Percentiles rank a stretch among this genome's conserved stretches.
phyloP scores from a whole-genome alignment of 2,329 filamentous ascomycete genomes.

The Penicillium decumbens region DNA sequence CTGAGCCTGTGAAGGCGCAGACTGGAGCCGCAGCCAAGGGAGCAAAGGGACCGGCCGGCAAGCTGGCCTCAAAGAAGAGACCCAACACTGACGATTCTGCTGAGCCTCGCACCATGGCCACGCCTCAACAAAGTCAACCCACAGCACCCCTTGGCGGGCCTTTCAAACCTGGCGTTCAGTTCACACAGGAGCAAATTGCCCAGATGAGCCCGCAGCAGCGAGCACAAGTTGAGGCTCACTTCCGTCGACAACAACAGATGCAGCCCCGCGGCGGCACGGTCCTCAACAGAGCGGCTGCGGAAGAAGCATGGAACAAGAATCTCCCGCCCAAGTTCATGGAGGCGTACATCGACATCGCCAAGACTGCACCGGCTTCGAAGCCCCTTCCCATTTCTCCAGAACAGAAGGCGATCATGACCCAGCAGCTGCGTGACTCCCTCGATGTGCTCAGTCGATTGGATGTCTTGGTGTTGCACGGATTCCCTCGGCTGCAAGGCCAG shows the following conservation, averaged over 20 bases:
- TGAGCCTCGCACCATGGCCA: constrained; percentile 40
- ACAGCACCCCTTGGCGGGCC: constrained; percentile 18
- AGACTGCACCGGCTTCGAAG: constrained; percentile 28
- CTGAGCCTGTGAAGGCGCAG: neutral
- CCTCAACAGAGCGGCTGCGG: constrained; percentile 32
- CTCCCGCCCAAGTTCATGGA: constrained; percentile 39
- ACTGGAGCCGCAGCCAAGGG: constrained; percentile 24
- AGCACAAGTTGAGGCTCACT: constrained; percentile 33
- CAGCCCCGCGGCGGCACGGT: constrained; percentile 30
- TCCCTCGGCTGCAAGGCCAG: constrained; percentile 37
- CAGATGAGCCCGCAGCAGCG: constrained; percentile 43
- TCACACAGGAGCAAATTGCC: constrained; percentile 36
- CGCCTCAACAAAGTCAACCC: constrained; percentile 26
- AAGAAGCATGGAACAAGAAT: constrained; percentile 37
- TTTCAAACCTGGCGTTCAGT: constrained; percentile 14
- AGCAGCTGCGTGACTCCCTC: constrained; percentile 39
- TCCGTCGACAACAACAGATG: constrained; percentile 33
- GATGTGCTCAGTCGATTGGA: constrained; percentile 45
- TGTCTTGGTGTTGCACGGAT: constrained; percentile 35
- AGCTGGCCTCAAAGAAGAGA: constrained; percentile 43
- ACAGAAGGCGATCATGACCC: constrained; percentile 36
- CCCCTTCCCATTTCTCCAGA: constrained; percentile 37
- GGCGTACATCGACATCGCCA: constrained; percentile 37
- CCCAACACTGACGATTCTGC: constrained; percentile 45
- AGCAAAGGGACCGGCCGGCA: constrained; percentile 25